Percentiles rank a stretch among this genome's conserved stretches.
These are phyloP conservation scores for Leptosphaerulina australis DNA, from an alignment of 2,329 filamentous ascomycete genomes.

Conservation along the genomic window DNA sequence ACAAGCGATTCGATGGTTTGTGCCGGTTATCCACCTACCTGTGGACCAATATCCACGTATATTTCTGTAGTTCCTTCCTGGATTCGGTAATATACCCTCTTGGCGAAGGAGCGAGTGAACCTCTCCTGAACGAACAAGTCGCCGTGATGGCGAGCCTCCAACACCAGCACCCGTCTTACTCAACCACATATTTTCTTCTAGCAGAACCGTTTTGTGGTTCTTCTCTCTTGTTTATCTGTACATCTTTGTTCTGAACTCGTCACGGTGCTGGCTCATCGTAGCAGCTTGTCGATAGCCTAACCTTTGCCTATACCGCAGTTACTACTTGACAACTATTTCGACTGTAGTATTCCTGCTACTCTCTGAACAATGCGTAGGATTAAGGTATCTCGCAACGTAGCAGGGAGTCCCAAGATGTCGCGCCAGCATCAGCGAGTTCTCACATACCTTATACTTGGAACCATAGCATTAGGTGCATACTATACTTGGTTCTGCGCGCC, in stretches of 20 bases:
- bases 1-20: not conserved
- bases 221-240: not conserved
- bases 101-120: slow-evolving; percentile 8
- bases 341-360: not conserved
- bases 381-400: slow-evolving; percentile 31
- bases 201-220: not conserved
- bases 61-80: slow-evolving; percentile 5
- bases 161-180: slow-evolving; percentile 4
- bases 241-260: not conserved
- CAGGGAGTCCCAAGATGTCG: slow-evolving; percentile 34
- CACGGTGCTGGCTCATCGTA: slow-evolving; percentile 13
- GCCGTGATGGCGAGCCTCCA: not conserved
- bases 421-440: slow-evolving; percentile 39
- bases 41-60: not conserved
- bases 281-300: not conserved
- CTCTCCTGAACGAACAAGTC: slow-evolving; percentile 11
- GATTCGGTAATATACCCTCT: slow-evolving; percentile 11
- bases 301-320: not conserved
- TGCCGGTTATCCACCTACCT: not conserved
- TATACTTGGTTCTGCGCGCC: slow-evolving; percentile 39
- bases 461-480: slow-evolving; percentile 33
- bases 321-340: not conserved
- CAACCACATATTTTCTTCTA: slow-evolving; percentile 10
- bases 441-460: slow-evolving; percentile 32
- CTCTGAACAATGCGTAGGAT: slow-evolving; percentile 38